phyloP scores from a whole-genome alignment of 163 green algal genomes.

The Scenedesmus sp. region DNA sequence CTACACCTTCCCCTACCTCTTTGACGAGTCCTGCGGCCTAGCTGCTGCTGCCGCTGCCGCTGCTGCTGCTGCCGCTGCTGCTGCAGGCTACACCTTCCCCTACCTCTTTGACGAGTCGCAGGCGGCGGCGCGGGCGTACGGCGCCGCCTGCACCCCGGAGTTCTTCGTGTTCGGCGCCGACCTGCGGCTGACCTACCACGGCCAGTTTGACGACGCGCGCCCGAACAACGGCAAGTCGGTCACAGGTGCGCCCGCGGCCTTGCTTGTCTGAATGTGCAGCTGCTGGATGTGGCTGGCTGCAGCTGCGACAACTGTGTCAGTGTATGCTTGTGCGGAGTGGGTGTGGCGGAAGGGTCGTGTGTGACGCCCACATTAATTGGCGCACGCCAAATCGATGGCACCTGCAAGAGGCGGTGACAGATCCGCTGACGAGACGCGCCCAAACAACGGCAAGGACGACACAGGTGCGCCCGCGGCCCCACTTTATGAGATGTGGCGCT shows the following conservation, averaged over 20 bases:
- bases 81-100: constrained; percentile 53
- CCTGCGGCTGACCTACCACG: constrained; percentile 84
- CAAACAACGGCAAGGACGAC: not conserved
- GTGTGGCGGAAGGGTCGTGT: too few species aligned
- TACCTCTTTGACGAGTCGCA: constrained; percentile 48
- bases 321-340: too few species aligned
- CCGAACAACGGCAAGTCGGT: constrained; percentile 29
- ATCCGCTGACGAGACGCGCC: not conserved
- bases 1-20: too few species aligned
- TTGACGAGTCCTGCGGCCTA: not conserved
- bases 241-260: constrained; percentile 23
- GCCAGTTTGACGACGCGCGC: constrained; percentile 68
- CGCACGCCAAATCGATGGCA: too few species aligned
- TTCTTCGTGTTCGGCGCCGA: constrained; percentile 86
- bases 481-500: too few species aligned
- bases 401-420: too few species aligned
- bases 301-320: too few species aligned
- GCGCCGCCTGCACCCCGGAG: constrained; percentile 89
- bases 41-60: not conserved
- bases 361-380: too few species aligned
- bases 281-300: not conserved
- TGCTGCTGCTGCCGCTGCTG: constrained; percentile 23
- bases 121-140: constrained; percentile 61
- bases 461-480: constrained; percentile 48
- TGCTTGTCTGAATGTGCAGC: not conserved